Conservation (phyloP, 345 rosid species). For the Euclidium syriacum region DNA sequence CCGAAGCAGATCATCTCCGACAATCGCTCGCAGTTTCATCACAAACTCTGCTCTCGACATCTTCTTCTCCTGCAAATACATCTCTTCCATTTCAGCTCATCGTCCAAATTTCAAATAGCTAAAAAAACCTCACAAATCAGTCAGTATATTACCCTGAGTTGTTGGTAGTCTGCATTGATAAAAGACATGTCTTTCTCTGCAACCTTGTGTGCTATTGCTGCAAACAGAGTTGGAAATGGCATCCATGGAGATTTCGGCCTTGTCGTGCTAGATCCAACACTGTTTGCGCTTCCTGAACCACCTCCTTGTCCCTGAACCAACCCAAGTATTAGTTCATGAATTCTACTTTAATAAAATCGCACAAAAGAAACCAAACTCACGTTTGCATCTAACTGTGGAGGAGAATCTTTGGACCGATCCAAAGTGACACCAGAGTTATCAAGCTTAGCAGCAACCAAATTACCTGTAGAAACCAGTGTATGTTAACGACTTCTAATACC, state of each 20-base stretch:
- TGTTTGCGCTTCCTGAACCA: conserved; percentile 50
- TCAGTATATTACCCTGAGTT: conserved; percentile 59
- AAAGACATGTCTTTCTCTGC: conserved; percentile 52
- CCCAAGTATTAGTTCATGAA: not conserved
- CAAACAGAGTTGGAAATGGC: conserved; percentile 84
- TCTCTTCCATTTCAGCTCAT: not conserved
- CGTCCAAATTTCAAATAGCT: not conserved
- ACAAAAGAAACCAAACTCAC: conserved; percentile 11
- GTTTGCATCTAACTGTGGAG: conserved; percentile 17
- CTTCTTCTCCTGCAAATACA: conserved; percentile 49
- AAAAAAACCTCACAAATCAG: conserved; percentile 7
- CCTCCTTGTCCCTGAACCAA: conserved; percentile 33
- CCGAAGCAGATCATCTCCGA: conserved; percentile 70
- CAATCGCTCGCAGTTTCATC: conserved; percentile 52
- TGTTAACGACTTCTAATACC: conserved; percentile 27
- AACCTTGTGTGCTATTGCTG: conserved; percentile 71
- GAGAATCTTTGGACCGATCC: conserved; percentile 32
- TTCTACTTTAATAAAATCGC: not conserved
- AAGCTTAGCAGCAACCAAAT: conserved; percentile 36
- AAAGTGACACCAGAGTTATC: conserved; percentile 53
- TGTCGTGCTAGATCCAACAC: conserved; percentile 50
- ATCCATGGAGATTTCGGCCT: conserved; percentile 82
- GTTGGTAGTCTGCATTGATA: conserved; percentile 43
- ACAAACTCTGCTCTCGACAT: conserved; percentile 67
- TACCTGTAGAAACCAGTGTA: conserved; percentile 46